Conservation (phyloP, 2,329 filamentous ascomycete species). For the Colletotrichum acutatum region DNA sequence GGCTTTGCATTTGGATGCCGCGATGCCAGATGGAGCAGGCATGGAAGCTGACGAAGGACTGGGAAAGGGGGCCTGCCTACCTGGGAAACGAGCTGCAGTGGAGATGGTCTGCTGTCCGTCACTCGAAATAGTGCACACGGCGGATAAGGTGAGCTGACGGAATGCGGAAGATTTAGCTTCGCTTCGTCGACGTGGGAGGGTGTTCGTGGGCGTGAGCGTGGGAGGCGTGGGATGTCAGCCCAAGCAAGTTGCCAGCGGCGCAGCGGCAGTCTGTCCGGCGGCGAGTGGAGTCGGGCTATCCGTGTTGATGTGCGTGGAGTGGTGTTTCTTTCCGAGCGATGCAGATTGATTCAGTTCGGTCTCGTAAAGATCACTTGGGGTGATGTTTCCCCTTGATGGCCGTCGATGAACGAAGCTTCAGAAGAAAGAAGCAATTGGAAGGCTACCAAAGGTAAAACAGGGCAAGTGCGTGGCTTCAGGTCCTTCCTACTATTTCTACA, state of each 20-base stretch:
- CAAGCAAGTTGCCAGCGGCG: neutral
- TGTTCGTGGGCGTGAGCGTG: neutral
- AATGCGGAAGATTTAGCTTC: neutral
- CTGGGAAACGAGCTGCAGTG: conserved; percentile 26
- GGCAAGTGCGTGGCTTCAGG: neutral
- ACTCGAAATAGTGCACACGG: neutral
- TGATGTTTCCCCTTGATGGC: neutral
- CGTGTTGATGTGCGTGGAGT: neutral
- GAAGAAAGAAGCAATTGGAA: conserved; percentile 1
- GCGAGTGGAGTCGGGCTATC: conserved; percentile 8
- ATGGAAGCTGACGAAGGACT: conserved; percentile 6
- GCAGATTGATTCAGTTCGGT: neutral
- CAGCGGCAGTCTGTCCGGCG: conserved; percentile 7
- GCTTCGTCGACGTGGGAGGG: neutral
- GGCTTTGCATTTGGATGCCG: neutral
- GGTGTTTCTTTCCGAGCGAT: conserved; percentile 6
- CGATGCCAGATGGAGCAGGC: neutral
- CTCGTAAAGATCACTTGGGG: neutral
- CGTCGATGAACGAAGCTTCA: neutral
- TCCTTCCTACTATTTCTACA: conserved; percentile 21
- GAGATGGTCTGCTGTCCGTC: neutral
- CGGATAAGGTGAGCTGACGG: conserved; percentile 11
- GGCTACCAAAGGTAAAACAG: neutral
- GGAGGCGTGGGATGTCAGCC: conserved; percentile 13
- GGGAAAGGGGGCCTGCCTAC: conserved; percentile 12